A percentile compares a stretch with the other conserved stretches of the same genome.
Conservation (phyloP, 306 rosid genomes). For the Alnus rubra region DNA sequence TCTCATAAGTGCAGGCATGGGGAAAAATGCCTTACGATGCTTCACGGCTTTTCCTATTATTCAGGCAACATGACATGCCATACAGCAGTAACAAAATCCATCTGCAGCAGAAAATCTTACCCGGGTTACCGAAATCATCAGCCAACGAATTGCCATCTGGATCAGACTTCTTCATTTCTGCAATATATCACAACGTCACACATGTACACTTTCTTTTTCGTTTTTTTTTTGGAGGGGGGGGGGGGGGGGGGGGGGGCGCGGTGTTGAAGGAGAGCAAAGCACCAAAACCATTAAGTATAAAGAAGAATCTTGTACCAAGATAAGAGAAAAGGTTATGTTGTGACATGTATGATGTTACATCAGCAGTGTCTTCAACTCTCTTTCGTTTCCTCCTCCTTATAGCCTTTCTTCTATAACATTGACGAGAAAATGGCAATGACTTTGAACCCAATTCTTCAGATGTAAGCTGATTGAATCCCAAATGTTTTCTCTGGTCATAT, state of each 20-base stretch:
- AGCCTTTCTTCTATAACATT: conserved; percentile 38
- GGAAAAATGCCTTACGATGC: background rate
- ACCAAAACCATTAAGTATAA: conserved; percentile 7
- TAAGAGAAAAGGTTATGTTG: conserved; percentile 73
- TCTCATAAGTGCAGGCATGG: background rate
- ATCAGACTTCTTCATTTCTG: conserved; percentile 74
- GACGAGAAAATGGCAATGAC: conserved; percentile 62
- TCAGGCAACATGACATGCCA: conserved; percentile 25
- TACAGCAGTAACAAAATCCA: conserved; percentile 19
- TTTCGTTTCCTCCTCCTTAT: conserved; percentile 73
- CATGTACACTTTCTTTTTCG: conserved; percentile 17
- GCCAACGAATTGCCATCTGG: conserved; percentile 50
- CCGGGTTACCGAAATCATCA: conserved; percentile 61
- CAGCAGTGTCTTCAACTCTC: conserved; percentile 71
- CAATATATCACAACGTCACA: conserved; percentile 32
- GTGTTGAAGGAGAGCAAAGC: conserved; percentile 29
- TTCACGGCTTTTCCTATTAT: conserved; percentile 1
- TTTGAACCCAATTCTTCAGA: conserved; percentile 57
- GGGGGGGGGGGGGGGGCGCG: background rate
- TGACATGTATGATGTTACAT: conserved; percentile 66
- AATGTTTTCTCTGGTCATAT: conserved; percentile 51
- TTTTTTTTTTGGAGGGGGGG: background rate
- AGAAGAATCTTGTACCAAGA: conserved; percentile 53
- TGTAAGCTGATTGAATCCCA: conserved; percentile 34
- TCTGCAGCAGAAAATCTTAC: conserved; percentile 43